Evolutionary conservation across 2,329 filamentous ascomycete genomes (phyloP).

Genomic region (Nothophaeocryptopus gaeumannii): DNA sequence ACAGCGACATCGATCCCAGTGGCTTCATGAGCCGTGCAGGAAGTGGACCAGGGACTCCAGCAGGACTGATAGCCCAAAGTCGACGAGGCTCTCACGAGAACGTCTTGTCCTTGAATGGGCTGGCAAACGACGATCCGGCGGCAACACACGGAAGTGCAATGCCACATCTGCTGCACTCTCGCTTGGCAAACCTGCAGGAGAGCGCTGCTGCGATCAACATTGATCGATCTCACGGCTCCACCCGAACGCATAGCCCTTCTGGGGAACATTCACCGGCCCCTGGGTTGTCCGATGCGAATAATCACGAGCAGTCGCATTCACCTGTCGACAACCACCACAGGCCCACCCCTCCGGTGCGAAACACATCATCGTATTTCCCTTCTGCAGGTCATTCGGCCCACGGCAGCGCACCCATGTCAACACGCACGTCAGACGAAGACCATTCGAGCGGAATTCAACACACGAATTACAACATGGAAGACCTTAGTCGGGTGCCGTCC

Average conservation of each 20-base stretch:
- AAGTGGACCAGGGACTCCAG: conserved; percentile 67
- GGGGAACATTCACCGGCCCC: conserved; percentile 33
- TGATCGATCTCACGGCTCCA: conserved; percentile 27
- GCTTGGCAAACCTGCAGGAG: conserved; percentile 56
- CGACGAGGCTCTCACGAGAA: conserved; percentile 80
- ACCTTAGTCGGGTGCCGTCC: conserved; percentile 49
- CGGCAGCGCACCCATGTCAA: conserved; percentile 32
- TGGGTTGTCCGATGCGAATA: conserved; percentile 19
- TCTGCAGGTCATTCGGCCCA: conserved; percentile 26
- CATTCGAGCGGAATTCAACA: conserved; percentile 19
- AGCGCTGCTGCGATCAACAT: conserved; percentile 31
- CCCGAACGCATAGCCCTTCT: conserved; percentile 30
- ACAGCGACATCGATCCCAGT: conserved; percentile 76
- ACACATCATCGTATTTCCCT: conserved; percentile 25
- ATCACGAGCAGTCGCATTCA: conserved; percentile 17
- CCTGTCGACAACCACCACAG: conserved; percentile 19
- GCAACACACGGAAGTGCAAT: conserved; percentile 46
- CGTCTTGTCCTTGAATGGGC: conserved; percentile 58
- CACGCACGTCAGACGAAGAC: conserved; percentile 34
- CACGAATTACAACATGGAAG: conserved; percentile 45
- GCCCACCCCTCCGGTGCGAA: conserved; percentile 12
- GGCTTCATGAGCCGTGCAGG: conserved; percentile 62
- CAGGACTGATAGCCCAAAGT: conserved; percentile 60
- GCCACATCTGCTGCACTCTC: conserved; percentile 66
- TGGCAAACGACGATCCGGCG: conserved; percentile 49